Conservation (phyloP, 768 basidiomycete species). For the Leccinum pellstonianum region DNA sequence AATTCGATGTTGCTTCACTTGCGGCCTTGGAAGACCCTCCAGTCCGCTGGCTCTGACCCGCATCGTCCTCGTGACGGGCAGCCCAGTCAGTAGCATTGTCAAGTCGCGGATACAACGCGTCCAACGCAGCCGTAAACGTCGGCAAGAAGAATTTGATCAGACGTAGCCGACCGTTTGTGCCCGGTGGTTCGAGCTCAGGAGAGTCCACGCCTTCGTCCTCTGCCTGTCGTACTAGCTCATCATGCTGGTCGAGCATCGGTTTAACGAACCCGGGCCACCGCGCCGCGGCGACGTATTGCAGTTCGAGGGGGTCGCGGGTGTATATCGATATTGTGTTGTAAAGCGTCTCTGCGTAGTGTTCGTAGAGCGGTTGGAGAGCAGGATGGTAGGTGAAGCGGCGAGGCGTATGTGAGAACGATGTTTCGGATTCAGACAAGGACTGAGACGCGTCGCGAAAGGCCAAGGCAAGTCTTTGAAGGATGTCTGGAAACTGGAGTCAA, state of each 20-base stretch:
- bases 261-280: constrained; percentile 79
- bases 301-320: constrained; percentile 64
- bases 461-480: constrained; percentile 38
- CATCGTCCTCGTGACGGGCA: constrained; percentile 45
- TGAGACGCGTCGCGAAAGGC: constrained; percentile 34
- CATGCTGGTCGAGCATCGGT: constrained; percentile 57
- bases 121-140: constrained; percentile 59
- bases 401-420: constrained; percentile 3
- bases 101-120: constrained; percentile 65
- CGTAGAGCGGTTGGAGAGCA: constrained; percentile 55
- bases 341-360: constrained; percentile 59
- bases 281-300: constrained; percentile 74
- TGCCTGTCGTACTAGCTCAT: constrained; percentile 18
- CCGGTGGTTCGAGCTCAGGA: constrained; percentile 38
- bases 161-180: constrained; percentile 64
- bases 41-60: background rate
- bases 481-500: constrained; percentile 23
- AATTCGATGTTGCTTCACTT: constrained; percentile 6
- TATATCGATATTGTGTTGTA: constrained; percentile 63
- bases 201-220: constrained; percentile 25
- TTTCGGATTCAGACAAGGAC: background rate
- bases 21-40: background rate
- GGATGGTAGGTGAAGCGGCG: constrained; percentile 47
- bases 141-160: constrained; percentile 62
- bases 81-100: constrained; percentile 68